Evolutionary conservation across 768 basidiomycete species (phyloP), one percentile per base, ranked within the genome.

Genomic region (Cystobasidium onofrii): DNA sequence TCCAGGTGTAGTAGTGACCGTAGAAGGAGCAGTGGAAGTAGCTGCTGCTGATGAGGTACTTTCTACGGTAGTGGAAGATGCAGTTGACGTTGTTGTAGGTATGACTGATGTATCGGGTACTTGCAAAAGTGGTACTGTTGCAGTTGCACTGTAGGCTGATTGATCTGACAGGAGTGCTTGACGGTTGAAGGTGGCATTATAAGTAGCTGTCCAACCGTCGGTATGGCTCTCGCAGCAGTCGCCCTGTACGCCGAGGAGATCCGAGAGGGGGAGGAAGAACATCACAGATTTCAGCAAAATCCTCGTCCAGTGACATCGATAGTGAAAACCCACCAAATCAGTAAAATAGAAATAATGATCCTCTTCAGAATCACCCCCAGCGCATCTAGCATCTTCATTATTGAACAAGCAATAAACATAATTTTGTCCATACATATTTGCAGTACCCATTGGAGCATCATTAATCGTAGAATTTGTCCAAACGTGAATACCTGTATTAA

Each of bases 401-500:
- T 36, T 25, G 31, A 36, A 46, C 2, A 71, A n/a, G 55, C 69
- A 71, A 36, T 54, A 46, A 71, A 33, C 33, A 23, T 39, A 71
- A 44, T 71, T 36, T 55, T 75, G 74, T 31, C 74, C 74, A 39
- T 75, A 75, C 74, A 75, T 75, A 43, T 60, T 29, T 29, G 57
- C 17, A 15, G 57, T 6, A 7, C 57, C 57, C 57, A 60, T 60
- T 20, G 57, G 29, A 27, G 25, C 10, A 6, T 60, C 57, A 12
- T 23, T 60, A 13, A 34, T 29, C 1, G 57, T 27, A 1, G 15
- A 3, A 20, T 39, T 25, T 9, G 57, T 57, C 63, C 31, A 75
- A 1, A 73, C 57, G 39, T 75, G 74, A 43, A 75, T 75, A n/a
- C 74, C 74, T 13, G 74, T 75, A 55, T 63, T 64, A 52, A 75